A percentile compares a stretch with the other conserved stretches of the same genome.
Evolutionary conservation across 2,329 filamentous ascomycete species (phyloP).

Genomic region (Aspergillus uvarum): DNA sequence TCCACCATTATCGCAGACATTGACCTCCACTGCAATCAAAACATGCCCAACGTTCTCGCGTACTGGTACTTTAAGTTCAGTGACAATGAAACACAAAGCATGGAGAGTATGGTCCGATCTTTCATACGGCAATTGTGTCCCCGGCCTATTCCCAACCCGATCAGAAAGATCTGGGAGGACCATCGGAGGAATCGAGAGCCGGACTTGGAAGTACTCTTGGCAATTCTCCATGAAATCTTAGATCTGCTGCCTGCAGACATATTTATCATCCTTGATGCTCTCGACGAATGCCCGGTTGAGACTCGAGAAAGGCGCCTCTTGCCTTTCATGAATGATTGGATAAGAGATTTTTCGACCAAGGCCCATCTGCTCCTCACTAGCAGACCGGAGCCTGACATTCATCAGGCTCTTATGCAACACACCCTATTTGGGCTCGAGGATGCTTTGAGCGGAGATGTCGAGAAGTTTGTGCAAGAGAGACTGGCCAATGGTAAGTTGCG

Average conservation of each 20-base stretch:
- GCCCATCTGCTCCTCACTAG: not conserved
- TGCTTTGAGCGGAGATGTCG: not conserved
- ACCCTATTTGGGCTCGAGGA: not conserved
- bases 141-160: not conserved
- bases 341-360: not conserved
- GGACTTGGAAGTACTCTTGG: not conserved
- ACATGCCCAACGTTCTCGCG: not conserved
- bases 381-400: not conserved
- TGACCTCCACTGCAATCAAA: not conserved
- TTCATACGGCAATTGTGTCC: not conserved
- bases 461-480: not conserved
- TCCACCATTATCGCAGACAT: not conserved
- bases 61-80: conserved; percentile 2
- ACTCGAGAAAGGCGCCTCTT: not conserved
- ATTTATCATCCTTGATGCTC: not conserved
- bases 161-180: not conserved
- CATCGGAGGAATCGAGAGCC: not conserved
- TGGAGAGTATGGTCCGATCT: not conserved
- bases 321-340: not conserved
- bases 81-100: not conserved
- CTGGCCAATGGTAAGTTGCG: not conserved
- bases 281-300: conserved; percentile 1
- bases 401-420: not conserved
- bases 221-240: not conserved
- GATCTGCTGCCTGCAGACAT: not conserved